phyloP scores from a whole-genome alignment of 1,284 basidiomycete species.

The Pseudozyma tsukubaensis region DNA sequence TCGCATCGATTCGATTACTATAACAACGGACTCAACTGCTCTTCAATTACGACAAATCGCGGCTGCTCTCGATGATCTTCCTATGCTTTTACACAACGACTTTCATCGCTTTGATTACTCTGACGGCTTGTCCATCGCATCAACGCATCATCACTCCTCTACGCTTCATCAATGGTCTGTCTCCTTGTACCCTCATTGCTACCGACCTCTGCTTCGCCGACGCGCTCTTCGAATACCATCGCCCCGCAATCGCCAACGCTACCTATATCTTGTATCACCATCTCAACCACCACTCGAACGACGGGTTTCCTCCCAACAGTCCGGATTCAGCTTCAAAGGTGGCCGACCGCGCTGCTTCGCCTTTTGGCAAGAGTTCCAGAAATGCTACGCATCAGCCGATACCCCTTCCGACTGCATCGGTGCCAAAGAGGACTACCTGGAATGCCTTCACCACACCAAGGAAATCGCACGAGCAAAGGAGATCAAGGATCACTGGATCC shows the following conservation, averaged over 20 bases:
- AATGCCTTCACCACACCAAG: constrained; percentile 90
- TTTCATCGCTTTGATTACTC: too few species aligned
- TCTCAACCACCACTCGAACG: neutral
- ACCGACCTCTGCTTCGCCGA: neutral
- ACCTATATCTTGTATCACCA: neutral
- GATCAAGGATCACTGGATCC: constrained; percentile 61
- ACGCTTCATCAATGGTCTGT: too few species aligned
- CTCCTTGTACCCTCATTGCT: neutral
- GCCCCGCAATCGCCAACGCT: neutral
- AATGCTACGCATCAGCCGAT: constrained; percentile 90
- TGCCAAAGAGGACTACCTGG: constrained; percentile 88
- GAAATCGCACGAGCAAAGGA: constrained; percentile 71
- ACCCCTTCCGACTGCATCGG: constrained; percentile 78
- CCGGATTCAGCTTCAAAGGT: constrained; percentile 77
- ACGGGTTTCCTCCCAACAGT: constrained; percentile 64
- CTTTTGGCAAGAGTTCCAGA: constrained; percentile 81
- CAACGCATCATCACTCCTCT: too few species aligned
- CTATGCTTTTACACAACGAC: too few species aligned
- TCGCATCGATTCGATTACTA: too few species aligned
- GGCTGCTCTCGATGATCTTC: too few species aligned
- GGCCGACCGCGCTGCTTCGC: constrained; percentile 89
- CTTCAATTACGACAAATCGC: too few species aligned
- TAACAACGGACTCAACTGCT: too few species aligned
- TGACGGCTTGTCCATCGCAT: too few species aligned
- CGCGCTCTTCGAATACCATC: too few species aligned